Evolutionary conservation across 2,329 filamentous ascomycete species (phyloP).

Genomic region (Ciborinia camelliae): DNA sequence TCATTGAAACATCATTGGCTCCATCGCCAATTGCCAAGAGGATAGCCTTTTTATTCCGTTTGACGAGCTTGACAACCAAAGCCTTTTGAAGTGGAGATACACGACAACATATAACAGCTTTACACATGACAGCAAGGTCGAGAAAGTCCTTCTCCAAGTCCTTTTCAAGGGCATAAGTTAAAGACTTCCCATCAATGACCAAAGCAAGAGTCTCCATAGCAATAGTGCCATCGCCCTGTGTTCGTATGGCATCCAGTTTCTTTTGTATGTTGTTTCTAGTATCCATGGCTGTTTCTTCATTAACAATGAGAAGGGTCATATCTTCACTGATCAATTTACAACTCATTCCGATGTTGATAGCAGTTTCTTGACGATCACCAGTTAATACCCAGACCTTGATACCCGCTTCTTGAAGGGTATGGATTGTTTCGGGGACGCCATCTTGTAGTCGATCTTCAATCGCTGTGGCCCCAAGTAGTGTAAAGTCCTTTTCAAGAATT

Average conservation of each 20-base stretch:
- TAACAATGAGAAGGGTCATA: slow-evolving; percentile 96
- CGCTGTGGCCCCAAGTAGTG: slow-evolving; percentile 87
- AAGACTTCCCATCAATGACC: slow-evolving; percentile 92
- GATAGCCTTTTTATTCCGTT: slow-evolving; percentile 83
- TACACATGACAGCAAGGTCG: slow-evolving; percentile 91
- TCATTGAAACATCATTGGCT: slow-evolving; percentile 99
- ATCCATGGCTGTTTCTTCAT: slow-evolving; percentile 75
- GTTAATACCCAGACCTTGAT: slow-evolving; percentile 99
- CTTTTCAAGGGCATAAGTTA: slow-evolving; percentile 89
- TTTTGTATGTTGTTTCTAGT: slow-evolving; percentile 89
- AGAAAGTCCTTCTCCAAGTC: slow-evolving; percentile 92
- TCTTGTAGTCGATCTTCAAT: slow-evolving; percentile 97
- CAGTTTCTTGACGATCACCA: slow-evolving; percentile 95
- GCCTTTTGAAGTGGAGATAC: slow-evolving; percentile 97
- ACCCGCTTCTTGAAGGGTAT: slow-evolving; percentile 91
- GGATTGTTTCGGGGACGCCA: slow-evolving; percentile 95
- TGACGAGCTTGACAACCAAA: slow-evolving; percentile 95
- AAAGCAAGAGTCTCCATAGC: slow-evolving; percentile 86
- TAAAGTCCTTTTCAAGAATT: slow-evolving; percentile 89
- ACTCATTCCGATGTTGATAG: slow-evolving; percentile 99
- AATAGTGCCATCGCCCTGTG: slow-evolving; percentile 70
- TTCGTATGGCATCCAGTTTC: slow-evolving; percentile 87
- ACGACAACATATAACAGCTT: slow-evolving; percentile 97
- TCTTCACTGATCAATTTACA: slow-evolving; percentile 98
- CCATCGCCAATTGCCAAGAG: slow-evolving; percentile 95